Base-by-base conservation (phyloP, 495 filamentous ascomycete genomes). In the Alectoria sarmentosa region DNA sequence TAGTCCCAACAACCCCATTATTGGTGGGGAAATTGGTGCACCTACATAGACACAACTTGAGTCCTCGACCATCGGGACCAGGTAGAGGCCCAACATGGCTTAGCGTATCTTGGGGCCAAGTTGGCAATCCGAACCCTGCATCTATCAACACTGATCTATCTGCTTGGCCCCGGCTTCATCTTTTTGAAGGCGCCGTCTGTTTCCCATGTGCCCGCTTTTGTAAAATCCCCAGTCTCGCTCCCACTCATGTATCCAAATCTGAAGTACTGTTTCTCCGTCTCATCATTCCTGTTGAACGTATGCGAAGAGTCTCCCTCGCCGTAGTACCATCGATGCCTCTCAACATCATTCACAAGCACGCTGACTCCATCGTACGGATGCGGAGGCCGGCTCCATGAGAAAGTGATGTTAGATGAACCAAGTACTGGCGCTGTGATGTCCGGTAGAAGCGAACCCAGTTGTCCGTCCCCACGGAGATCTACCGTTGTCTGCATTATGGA, bases 311-410 rank as follows among this genome's bases (percentile, higher is more conserved):
- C 56, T 23, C 67, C 77, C 60, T 83, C 80, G 58, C 82, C 80
- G 4, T 80, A 63, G 64, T 83, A 91, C 10, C 81, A 82, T 14
- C 86, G 76, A 74, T 84, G 93, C 64, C 92, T 78, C 74, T 98
- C 94, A 0, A 98, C 94, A 66, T 98, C 94, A 71, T 98, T 96
- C 32, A 98, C 88, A 1, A 98, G 76, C 23, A 97, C 84, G 65
- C 90, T 93, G 23, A 98, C 79, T 0, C 93, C 94, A 70, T 96
- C 86, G 58, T 78, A 79, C 6, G 73, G 69, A 66, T 78, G 79
- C 28, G 79, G 78, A 41, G 72, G 71, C 38, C 75, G 75, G 70
- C 74, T 79, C 67, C 85, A 78, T 17, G 83, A 61, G 77, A 93
- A 80, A 37, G 83, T 78, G 78, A 83, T 76, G 75, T 88, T 78